These are phyloP conservation scores for Leucocoprinus sp. DNA, from an alignment of 768 basidiomycete genomes.

Conservation along the genomic window DNA sequence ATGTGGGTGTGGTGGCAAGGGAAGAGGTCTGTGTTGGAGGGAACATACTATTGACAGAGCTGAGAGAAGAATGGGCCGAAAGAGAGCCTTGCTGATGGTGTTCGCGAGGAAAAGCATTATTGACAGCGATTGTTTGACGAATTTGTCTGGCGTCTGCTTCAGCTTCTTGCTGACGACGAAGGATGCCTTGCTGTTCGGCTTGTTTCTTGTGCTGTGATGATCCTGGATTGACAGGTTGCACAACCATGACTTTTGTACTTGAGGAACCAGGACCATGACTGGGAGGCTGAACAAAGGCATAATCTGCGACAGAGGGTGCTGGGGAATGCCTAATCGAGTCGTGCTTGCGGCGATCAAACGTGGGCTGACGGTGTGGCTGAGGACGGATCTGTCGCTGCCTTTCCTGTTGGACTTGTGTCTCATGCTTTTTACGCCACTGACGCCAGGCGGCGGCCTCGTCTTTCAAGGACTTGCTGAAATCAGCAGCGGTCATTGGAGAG, in stretches of 20 bases:
- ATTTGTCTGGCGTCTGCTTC: conserved; percentile 40
- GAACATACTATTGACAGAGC: conserved; percentile 10
- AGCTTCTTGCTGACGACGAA: conserved; percentile 51
- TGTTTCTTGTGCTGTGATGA: conserved; percentile 16
- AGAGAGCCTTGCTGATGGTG: neutral
- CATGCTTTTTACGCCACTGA: conserved; percentile 16
- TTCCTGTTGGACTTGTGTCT: conserved; percentile 29
- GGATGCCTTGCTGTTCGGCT: conserved; percentile 50
- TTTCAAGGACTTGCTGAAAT: conserved; percentile 13
- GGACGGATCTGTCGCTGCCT: conserved; percentile 24
- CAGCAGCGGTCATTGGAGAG: conserved; percentile 13
- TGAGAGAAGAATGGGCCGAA: conserved; percentile 9
- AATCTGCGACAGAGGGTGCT: conserved; percentile 17
- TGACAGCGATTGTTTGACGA: conserved; percentile 25
- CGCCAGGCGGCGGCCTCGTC: conserved; percentile 19
- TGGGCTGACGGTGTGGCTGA: neutral
- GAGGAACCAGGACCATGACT: conserved; percentile 21
- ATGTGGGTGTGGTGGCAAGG: conserved; percentile 1
- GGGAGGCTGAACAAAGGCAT: conserved; percentile 23
- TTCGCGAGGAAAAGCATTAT: conserved; percentile 16
- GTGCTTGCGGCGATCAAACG: conserved; percentile 15
- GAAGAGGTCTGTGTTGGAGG: conserved; percentile 2
- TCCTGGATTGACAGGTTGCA: conserved; percentile 16
- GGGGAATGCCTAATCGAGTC: conserved; percentile 16
- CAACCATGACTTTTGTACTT: conserved; percentile 20